Base-by-base conservation (phyloP, 345 rosid species). In the Erysimum cheiranthoides region DNA sequence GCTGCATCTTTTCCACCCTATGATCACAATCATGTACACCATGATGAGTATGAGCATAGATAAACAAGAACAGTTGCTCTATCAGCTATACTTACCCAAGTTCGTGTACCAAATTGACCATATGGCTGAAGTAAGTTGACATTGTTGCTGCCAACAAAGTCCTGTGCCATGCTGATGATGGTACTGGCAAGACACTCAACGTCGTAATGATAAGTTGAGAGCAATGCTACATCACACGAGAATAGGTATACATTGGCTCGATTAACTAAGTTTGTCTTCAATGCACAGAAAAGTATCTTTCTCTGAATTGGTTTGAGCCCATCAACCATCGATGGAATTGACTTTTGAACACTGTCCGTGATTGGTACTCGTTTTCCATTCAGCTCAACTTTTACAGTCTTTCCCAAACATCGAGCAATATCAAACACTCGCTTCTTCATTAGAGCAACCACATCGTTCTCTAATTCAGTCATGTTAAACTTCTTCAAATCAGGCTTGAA, bases 1-100 rank as follows among this genome's bases (percentile, higher is more conserved):
- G 98, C 99, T 50, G 87, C 88, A 87, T 96, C 97, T 83, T 95
- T 96, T 32, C 99, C 99, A 68, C 99, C 98, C 97, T 95, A 21
- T 21, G 25, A 21, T 1, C 25, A 30, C 10, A 9, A 46, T 54
- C 31, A 77, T 16, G 36, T 39, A 47, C 50, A 66, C 43, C 2
- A 67, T 34, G 53, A 70, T 31, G 42, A 68, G 56, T n/a, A 16
- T 2, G 28, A 57, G 39, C 40, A 21, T 21, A 34, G 71, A 51
- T 21, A 39, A 72, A 78, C 28, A 25, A 45, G 52, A 68, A 47
- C 30, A 35, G 31, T 50, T 38, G 8, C 46, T 66, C 16, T 18
- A 58, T 49, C 7, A 70, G 43, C 39, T 70, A 21, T 25, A 40
- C 84, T 82, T 77, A 92, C 97, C 86, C 59, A 42, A 73, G 77